Conservation (phyloP, 1,284 basidiomycete species). For the Moesziomyces globuligerus region DNA sequence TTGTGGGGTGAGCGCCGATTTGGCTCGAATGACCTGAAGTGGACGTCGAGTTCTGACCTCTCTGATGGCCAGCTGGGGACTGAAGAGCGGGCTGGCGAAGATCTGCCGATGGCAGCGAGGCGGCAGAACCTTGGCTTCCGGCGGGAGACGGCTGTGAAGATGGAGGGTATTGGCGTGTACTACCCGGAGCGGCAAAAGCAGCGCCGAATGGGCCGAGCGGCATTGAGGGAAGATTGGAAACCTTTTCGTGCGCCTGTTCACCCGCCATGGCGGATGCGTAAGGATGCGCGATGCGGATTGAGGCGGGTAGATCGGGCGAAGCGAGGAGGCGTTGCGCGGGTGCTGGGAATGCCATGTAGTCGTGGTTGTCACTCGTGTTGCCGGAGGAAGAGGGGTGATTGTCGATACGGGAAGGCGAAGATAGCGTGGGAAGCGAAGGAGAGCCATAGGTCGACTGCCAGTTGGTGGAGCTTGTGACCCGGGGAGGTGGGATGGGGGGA, state of each 20-base stretch:
- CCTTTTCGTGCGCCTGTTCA: constrained; percentile 4
- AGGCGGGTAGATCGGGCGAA: constrained; percentile 14
- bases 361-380: constrained; percentile 18
- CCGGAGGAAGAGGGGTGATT: constrained; percentile 9
- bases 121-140: not conserved
- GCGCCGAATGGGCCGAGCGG: not conserved
- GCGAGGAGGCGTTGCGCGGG: constrained; percentile 4
- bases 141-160: not conserved
- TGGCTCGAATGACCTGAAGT: constrained; percentile 11
- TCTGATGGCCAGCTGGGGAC: not conserved
- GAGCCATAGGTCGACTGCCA: constrained; percentile 42
- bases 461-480: constrained; percentile 35
- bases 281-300: constrained; percentile 21
- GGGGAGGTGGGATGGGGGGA: constrained; percentile 39
- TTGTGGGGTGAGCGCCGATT: not conserved
- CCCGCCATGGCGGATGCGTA: constrained; percentile 15
- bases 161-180: too few relatives aligned
- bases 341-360: not conserved
- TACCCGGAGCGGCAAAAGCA: not conserved
- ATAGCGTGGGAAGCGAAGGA: constrained; percentile 24
- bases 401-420: constrained; percentile 9
- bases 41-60: constrained; percentile 8
- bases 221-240: constrained; percentile 2
- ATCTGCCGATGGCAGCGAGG: not conserved
- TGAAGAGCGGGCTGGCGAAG: not conserved